Evolutionary conservation across 2,329 filamentous ascomycete species (phyloP).

Genomic region (Colletotrichum graminicola): DNA sequence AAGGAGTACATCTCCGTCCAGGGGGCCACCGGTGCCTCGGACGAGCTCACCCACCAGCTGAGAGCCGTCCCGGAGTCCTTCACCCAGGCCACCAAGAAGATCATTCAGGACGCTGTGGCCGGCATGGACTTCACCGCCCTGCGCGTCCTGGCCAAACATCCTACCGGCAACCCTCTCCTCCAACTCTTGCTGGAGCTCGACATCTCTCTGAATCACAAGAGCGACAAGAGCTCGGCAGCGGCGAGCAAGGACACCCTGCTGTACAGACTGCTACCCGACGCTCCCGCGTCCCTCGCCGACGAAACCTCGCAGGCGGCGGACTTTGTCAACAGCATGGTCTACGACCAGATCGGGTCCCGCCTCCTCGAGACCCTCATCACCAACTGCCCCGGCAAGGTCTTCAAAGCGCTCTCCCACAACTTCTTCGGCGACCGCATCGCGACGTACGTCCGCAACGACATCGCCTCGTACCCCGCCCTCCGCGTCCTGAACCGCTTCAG

Average conservation of each 20-base stretch:
- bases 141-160: slow-evolving; percentile 86
- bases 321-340: slow-evolving; percentile 89
- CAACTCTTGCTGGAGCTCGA: slow-evolving; percentile 92
- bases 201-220: slow-evolving; percentile 76
- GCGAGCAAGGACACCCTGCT: slow-evolving; percentile 68
- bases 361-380: slow-evolving; percentile 88
- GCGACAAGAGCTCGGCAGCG: slow-evolving; percentile 68
- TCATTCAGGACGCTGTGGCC: slow-evolving; percentile 81
- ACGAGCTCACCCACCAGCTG: slow-evolving; percentile 52
- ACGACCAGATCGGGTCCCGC: slow-evolving; percentile 90
- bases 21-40: slow-evolving; percentile 60
- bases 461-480: slow-evolving; percentile 88
- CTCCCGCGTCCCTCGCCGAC: slow-evolving; percentile 76
- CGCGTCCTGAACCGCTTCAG: slow-evolving; percentile 85
- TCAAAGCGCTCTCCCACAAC: slow-evolving; percentile 87
- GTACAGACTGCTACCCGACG: slow-evolving; percentile 82
- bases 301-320: slow-evolving; percentile 77
- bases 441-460: slow-evolving; percentile 87
- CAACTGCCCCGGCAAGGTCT: slow-evolving; percentile 85
- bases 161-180: slow-evolving; percentile 91
- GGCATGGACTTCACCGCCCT: slow-evolving; percentile 84
- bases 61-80: slow-evolving; percentile 84
- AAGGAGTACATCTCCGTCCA: slow-evolving; percentile 84
- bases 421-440: slow-evolving; percentile 85
- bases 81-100: slow-evolving; percentile 79